Conservation (phyloP, 306 rosid species). For the Castanospermum australe region DNA sequence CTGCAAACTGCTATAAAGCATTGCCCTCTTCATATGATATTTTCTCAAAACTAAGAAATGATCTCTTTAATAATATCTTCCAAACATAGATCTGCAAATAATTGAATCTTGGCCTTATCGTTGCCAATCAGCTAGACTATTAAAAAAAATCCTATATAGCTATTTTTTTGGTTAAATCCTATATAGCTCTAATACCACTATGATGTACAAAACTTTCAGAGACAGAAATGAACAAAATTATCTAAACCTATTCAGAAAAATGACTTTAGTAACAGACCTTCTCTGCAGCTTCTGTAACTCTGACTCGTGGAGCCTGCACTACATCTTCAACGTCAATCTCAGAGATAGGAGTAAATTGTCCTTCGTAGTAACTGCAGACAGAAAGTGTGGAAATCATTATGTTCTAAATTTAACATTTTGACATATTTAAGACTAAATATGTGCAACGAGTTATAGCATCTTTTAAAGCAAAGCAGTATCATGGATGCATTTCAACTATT, state of each 20-base stretch:
- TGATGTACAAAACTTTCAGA: neutral
- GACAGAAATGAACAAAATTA: neutral
- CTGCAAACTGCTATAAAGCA: neutral
- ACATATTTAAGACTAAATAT: slow-evolving; percentile 9
- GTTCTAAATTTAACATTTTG: neutral
- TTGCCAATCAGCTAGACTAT: neutral
- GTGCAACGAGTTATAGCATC: neutral
- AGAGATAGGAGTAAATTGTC: slow-evolving; percentile 78
- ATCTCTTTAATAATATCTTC: neutral
- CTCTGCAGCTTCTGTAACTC: slow-evolving; percentile 85
- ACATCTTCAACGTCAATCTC: slow-evolving; percentile 62
- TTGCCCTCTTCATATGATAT: neutral
- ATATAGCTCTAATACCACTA: neutral
- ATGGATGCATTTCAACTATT: neutral
- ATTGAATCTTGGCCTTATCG: neutral
- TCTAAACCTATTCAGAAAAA: slow-evolving; percentile 4
- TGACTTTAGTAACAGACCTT: slow-evolving; percentile 44
- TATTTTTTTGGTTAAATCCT: no score
- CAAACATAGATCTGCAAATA: neutral
- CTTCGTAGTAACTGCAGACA: slow-evolving; percentile 83
- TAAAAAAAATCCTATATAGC: neutral
- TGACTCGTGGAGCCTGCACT: slow-evolving; percentile 44
- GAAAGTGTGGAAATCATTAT: neutral
- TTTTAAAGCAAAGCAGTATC: neutral
- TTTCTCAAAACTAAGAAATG: neutral